Evolutionary conservation across 305 asterid species (phyloP).

Genomic region (Euphrasia arctica): DNA sequence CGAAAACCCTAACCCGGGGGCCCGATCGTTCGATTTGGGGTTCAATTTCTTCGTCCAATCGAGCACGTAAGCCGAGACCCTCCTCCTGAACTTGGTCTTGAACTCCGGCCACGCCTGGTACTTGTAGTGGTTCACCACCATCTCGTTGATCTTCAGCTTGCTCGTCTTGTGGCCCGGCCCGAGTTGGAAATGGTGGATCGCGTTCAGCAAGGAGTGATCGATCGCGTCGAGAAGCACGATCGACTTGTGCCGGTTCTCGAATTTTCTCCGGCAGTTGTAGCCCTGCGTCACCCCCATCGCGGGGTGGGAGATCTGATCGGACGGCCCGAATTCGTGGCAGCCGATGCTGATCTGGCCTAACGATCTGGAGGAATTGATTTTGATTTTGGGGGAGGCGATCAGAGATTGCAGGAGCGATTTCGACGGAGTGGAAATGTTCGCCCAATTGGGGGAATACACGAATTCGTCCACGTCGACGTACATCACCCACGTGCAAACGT

Average conservation of each 20-base stretch:
- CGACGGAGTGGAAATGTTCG: constrained; percentile 33
- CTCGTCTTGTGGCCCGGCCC: constrained; percentile 35
- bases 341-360: constrained; percentile 49
- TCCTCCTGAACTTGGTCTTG: constrained; percentile 74
- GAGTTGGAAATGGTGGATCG: constrained; percentile 67
- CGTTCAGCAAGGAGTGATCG: constrained; percentile 48
- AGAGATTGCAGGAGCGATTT: constrained; percentile 36
- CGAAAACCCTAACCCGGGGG: constrained; percentile 71
- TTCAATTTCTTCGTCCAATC: constrained; percentile 71
- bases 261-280: constrained; percentile 56
- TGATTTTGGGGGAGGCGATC: neutral
- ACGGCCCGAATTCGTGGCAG: constrained; percentile 86
- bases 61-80: constrained; percentile 83
- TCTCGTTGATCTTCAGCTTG: constrained; percentile 22
- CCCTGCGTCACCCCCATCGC: constrained; percentile 63
- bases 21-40: constrained; percentile 63
- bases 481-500: constrained; percentile 76
- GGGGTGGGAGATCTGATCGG: constrained; percentile 55
- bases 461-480: constrained; percentile 82
- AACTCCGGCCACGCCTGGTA: constrained; percentile 96
- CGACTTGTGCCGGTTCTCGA: constrained; percentile 72
- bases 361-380: neutral
- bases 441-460: constrained; percentile 69
- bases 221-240: constrained; percentile 45
- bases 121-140: constrained; percentile 79